phyloP scores from a whole-genome alignment of 306 rosid genomes.

The Vicia faba region DNA sequence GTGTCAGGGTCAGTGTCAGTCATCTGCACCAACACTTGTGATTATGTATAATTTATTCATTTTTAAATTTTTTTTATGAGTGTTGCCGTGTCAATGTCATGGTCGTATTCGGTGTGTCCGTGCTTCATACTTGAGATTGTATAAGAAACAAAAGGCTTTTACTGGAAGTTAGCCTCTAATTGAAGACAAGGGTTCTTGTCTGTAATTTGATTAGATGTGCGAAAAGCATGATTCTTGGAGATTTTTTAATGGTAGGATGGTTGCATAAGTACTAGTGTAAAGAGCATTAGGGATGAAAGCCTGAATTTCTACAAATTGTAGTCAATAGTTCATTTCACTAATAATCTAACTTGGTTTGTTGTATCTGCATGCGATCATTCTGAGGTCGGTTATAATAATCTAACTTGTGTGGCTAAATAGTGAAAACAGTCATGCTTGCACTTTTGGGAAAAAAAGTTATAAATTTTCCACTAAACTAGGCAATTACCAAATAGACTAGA shows the following conservation, averaged over 20 bases:
- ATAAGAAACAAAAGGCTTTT: neutral
- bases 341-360: conserved; percentile 22
- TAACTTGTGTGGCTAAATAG: conserved; percentile 7
- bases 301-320: neutral
- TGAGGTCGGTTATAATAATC: conserved; percentile 20
- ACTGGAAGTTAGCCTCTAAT: conserved; percentile 17
- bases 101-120: too few species aligned
- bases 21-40: too few species aligned
- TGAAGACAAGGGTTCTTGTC: conserved; percentile 2
- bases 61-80: too few species aligned
- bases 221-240: conserved; percentile 18
- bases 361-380: conserved; percentile 15
- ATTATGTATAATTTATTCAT: too few species aligned
- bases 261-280: conserved; percentile 7
- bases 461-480: conserved; percentile 24
- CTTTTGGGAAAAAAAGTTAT: conserved; percentile 15
- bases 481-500: conserved; percentile 5
- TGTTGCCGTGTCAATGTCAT: too few species aligned
- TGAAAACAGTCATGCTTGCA: conserved; percentile 16
- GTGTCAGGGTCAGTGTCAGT: too few species aligned
- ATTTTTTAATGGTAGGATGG: conserved; percentile 1
- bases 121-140: too few species aligned
- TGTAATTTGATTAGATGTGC: conserved; percentile 16
- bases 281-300: neutral
- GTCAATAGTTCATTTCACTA: conserved; percentile 19